Base-by-base conservation (phyloP, 495 filamentous ascomycete genomes). In the Trichoderma orchidacearum region DNA sequence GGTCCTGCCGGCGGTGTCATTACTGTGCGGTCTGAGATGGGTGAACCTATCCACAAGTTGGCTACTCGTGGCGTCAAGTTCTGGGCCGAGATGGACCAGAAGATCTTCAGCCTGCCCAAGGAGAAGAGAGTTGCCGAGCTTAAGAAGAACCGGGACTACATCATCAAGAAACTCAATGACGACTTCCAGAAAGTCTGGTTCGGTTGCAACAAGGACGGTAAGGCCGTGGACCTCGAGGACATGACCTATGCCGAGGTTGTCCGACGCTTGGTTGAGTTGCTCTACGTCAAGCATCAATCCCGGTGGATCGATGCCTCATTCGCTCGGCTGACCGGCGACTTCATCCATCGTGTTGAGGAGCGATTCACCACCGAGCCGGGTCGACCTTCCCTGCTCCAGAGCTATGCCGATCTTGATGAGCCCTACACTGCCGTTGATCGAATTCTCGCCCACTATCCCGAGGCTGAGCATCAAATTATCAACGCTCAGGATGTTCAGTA, bases 101-200 rank as follows among this genome's bases (percentile, higher is more conserved):
- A 92, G 66, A 95, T 98, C 62, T 98, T 98, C 80, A 88, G 84
- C 70, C 77, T 98, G 21, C 90, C 95, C 70, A 95, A 95, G 71
- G 87, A 87, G 55, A 97, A 97, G 72, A 86, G 92, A 53, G 73
- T 96, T 5, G 83, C 88, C 5, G 93, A 95, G 71, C 77, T 97
- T 27, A 89, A 91, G 77, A 95, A 95, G 73, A 84, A 86, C 63
- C 83, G 89, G 25, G 86, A 92, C 36, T 87, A 96, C 68, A 96
- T 98, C 70, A 98, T 97, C 74, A 85, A 87, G 75, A 95, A 95
- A 71, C 84, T 98, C 59, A 97, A 98, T 61, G 89, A 90, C 63
- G 92, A 98, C 71, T 98, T 94, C 75, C 90, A 96, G 61, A 98
- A 98, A 73, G 89, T 95, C 1, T 98, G 93, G 93, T 98, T 98